Conservation (phyloP, 495 filamentous ascomycete genomes). For the Aspergillus olivimuriae region DNA sequence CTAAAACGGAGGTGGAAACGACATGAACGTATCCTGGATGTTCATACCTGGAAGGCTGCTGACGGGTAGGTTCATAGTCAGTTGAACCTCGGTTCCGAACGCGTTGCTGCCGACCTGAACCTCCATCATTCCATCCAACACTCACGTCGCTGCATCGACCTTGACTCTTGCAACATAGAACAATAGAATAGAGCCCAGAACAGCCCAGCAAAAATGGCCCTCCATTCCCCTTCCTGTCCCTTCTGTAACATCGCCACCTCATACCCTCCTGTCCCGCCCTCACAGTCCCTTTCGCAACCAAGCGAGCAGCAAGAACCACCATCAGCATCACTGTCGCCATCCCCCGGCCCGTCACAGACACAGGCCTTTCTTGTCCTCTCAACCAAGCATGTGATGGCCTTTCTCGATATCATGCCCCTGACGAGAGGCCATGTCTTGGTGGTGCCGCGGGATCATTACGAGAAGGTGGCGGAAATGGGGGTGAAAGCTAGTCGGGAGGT, state of each 20-base stretch:
- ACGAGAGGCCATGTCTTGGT: constrained; percentile 73
- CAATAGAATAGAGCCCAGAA: not conserved
- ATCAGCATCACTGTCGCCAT: not conserved
- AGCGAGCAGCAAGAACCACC: constrained; percentile 20
- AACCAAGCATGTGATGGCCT: constrained; percentile 66
- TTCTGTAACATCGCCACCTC: constrained; percentile 37
- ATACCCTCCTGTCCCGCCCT: constrained; percentile 36
- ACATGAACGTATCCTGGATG: too few species aligned
- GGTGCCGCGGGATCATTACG: constrained; percentile 61
- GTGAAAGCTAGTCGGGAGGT: constrained; percentile 49
- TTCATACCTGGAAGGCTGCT: too few species aligned
- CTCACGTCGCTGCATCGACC: too few species aligned
- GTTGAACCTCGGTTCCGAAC: too few species aligned
- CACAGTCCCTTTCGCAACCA: constrained; percentile 20
- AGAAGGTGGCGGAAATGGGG: constrained; percentile 62
- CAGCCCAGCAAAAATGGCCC: not conserved
- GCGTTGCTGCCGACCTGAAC: too few species aligned
- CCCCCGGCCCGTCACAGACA: constrained; percentile 4
- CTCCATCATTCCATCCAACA: not conserved
- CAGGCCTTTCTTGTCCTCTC: constrained; percentile 66
- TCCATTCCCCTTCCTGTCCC: constrained; percentile 18
- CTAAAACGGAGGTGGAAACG: too few species aligned
- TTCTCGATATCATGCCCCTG: constrained; percentile 87
- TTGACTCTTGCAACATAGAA: too few species aligned
- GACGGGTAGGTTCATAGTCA: too few species aligned